Evolutionary conservation across 2,329 filamentous ascomycete species (phyloP).

Genomic region (Pestalotiopsis sp.): DNA sequence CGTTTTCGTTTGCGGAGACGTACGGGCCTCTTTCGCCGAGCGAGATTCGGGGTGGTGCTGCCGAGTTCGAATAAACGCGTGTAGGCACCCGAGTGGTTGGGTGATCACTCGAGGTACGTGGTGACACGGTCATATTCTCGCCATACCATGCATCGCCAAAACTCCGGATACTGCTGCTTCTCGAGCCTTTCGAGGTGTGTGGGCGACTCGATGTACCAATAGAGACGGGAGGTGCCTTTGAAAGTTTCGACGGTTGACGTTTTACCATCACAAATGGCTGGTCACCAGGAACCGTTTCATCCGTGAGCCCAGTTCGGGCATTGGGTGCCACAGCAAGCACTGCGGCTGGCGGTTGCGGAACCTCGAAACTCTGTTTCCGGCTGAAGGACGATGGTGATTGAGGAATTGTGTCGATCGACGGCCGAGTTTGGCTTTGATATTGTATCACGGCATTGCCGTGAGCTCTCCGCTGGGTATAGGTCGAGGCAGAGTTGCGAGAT

Average conservation of each 20-base stretch:
- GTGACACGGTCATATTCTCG: constrained; percentile 35
- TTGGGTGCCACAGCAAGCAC: constrained; percentile 64
- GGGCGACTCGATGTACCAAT: constrained; percentile 24
- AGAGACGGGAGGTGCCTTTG: constrained; percentile 43
- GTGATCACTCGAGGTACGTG: constrained; percentile 37
- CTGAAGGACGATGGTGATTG: constrained; percentile 36
- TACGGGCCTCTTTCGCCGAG: constrained; percentile 39
- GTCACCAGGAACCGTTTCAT: constrained; percentile 62
- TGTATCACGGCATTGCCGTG: constrained; percentile 51
- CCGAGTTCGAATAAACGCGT: constrained; percentile 46
- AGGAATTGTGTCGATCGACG: constrained; percentile 33
- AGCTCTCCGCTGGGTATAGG: constrained; percentile 44
- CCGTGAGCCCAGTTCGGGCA: constrained; percentile 63
- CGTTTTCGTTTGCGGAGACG: constrained; percentile 23
- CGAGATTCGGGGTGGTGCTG: constrained; percentile 45
- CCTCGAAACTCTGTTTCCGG: constrained; percentile 44
- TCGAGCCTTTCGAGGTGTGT: constrained; percentile 40
- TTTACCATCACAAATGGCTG: constrained; percentile 59
- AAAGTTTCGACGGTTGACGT: constrained; percentile 55
- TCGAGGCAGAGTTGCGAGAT: constrained; percentile 32
- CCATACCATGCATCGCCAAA: constrained; percentile 44
- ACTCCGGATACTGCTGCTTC: constrained; percentile 46
- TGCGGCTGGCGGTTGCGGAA: constrained; percentile 46
- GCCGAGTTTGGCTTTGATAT: constrained; percentile 43
- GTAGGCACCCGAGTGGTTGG: constrained; percentile 32